Evolutionary conservation across 2,329 filamentous ascomycete genomes (phyloP).

Genomic region (Aureobasidium sp.): DNA sequence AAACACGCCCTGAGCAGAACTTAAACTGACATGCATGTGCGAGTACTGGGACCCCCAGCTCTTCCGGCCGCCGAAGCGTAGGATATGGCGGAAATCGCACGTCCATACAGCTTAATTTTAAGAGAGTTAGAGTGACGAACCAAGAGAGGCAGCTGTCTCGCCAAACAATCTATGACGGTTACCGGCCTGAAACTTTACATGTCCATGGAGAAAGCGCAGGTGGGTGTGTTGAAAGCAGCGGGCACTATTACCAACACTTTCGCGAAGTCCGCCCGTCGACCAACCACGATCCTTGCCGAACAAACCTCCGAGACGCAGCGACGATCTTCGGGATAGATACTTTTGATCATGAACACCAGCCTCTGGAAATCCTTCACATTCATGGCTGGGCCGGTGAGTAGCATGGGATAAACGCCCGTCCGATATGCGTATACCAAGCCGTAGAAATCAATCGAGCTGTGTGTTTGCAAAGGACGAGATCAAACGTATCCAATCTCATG

Average conservation of each 20-base stretch:
- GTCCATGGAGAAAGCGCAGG: background rate
- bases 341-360: background rate
- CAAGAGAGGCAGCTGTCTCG: too few species aligned
- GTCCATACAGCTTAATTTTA: too few species aligned
- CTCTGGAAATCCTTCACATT: background rate
- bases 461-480: too few species aligned
- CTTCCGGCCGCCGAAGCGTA: background rate
- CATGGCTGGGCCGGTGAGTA: background rate
- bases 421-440: too few species aligned
- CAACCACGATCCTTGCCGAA: constrained; percentile 1
- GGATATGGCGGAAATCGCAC: background rate
- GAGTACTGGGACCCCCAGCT: background rate
- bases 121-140: too few species aligned
- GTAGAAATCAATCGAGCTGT: too few species aligned
- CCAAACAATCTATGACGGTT: too few species aligned
- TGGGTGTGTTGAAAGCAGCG: background rate
- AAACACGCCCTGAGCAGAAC: background rate
- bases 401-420: too few species aligned
- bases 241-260: background rate
- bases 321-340: background rate
- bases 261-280: constrained; percentile 7
- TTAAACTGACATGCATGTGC: background rate
- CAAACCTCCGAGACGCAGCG: constrained; percentile 2
- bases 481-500: too few species aligned
- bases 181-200: too few species aligned